phyloP scores from a whole-genome alignment of 2,329 filamentous ascomycete genomes.

The Mycocentrospora acerina region DNA sequence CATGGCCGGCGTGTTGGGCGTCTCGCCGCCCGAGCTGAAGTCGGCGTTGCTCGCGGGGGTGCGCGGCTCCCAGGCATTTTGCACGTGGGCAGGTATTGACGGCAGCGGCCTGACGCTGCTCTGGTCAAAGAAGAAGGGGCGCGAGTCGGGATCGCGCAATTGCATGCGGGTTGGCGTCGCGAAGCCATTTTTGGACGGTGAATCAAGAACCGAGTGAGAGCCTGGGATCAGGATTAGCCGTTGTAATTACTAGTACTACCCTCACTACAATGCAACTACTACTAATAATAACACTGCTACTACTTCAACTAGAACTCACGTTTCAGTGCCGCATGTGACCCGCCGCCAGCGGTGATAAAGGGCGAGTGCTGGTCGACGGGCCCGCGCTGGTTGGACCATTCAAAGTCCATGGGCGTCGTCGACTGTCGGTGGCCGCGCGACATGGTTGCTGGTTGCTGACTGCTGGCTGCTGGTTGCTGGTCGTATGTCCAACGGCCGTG shows the following conservation, averaged over 20 bases:
- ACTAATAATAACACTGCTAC: slow-evolving; percentile 2
- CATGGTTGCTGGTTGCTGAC: slow-evolving; percentile 18
- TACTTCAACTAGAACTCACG: slow-evolving; percentile 34
- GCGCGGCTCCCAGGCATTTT: slow-evolving; percentile 38
- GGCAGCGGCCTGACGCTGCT: slow-evolving; percentile 43
- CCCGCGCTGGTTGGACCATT: slow-evolving; percentile 51
- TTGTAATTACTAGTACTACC: slow-evolving; percentile 4
- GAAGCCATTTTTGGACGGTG: slow-evolving; percentile 50
- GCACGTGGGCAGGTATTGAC: slow-evolving; percentile 29
- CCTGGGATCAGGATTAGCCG: slow-evolving; percentile 23
- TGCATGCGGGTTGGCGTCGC: slow-evolving; percentile 43
- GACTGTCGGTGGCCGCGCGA: slow-evolving; percentile 39
- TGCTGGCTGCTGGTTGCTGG: background rate
- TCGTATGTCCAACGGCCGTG: no score
- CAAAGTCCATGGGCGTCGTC: slow-evolving; percentile 57
- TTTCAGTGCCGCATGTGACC: slow-evolving; percentile 37
- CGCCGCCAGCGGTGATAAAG: slow-evolving; percentile 43
- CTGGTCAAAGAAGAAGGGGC: slow-evolving; percentile 52
- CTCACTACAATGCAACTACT: no score
- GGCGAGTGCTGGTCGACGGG: slow-evolving; percentile 51
- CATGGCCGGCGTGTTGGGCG: slow-evolving; percentile 48
- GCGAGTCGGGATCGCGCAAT: slow-evolving; percentile 52
- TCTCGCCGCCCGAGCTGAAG: slow-evolving; percentile 53
- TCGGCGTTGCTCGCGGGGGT: slow-evolving; percentile 42
- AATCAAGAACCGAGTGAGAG: slow-evolving; percentile 44